Percentiles rank a stretch among this genome's conserved stretches.
phyloP scores from a whole-genome alignment of 129 eudicot species.

The Escallonia rubra region DNA sequence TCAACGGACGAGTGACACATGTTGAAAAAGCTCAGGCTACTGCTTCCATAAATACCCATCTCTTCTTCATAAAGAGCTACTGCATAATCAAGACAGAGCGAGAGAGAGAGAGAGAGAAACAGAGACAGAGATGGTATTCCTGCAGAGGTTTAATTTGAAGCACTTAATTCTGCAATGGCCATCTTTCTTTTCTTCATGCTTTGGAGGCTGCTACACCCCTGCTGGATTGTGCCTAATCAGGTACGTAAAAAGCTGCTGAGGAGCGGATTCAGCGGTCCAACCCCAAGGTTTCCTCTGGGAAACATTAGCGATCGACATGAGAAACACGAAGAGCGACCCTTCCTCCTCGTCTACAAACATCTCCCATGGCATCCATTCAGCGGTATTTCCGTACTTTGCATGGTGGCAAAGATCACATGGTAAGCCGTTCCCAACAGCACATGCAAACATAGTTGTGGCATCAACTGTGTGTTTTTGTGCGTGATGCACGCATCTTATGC shows the following conservation, averaged over 20 bases:
- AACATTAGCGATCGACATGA: constrained; percentile 65
- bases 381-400: constrained; percentile 70
- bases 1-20: too few species aligned
- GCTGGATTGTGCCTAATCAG: constrained; percentile 66
- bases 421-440: constrained; percentile 11
- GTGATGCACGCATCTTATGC: too few species aligned
- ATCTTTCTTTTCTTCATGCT: constrained; percentile 26
- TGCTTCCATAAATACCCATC: constrained; percentile 21
- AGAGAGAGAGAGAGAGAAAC: constrained; percentile 20
- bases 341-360: constrained; percentile 18
- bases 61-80: not conserved
- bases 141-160: constrained; percentile 21
- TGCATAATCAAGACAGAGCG: not conserved
- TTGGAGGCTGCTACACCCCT: constrained; percentile 40
- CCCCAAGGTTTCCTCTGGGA: constrained; percentile 80
- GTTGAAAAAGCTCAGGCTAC: not conserved
- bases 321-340: constrained; percentile 13
- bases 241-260: constrained; percentile 43
- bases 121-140: constrained; percentile 28
- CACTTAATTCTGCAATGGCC: constrained; percentile 27
- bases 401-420: constrained; percentile 74
- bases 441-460: too few species aligned
- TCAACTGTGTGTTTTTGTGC: too few species aligned
- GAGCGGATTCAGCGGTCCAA: constrained; percentile 74
- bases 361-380: constrained; percentile 70